phyloP scores from a whole-genome alignment of 345 rosid genomes.

The Sisymbrium altissimum region DNA sequence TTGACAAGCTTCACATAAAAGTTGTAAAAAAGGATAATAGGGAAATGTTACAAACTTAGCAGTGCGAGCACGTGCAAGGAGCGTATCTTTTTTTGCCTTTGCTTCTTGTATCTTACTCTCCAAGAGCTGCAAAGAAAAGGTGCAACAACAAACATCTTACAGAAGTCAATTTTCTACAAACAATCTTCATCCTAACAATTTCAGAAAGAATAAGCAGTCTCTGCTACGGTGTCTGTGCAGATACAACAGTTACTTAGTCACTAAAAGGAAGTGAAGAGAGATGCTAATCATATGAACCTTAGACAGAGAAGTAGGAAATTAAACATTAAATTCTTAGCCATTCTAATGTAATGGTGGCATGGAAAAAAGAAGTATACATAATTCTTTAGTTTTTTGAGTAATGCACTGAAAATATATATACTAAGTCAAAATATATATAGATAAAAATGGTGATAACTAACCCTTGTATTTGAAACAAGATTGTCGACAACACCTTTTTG shows the following conservation, averaged over 20 bases:
- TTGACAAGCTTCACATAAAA: too few relatives aligned
- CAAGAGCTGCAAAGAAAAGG: constrained; percentile 56
- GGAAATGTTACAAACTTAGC: constrained; percentile 31
- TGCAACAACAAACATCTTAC: background rate
- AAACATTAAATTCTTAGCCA: background rate
- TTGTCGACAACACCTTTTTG: constrained; percentile 64
- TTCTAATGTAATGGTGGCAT: background rate
- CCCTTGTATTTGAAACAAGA: constrained; percentile 76
- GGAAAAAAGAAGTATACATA: constrained; percentile 9
- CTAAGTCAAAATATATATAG: background rate
- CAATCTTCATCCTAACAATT: constrained; percentile 3
- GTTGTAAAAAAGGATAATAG: background rate
- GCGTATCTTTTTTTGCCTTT: constrained; percentile 90
- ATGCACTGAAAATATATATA: background rate
- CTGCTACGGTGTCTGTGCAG: background rate
- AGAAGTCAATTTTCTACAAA: constrained; percentile 8
- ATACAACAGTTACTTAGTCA: background rate
- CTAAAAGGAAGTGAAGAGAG: background rate
- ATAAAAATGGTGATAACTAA: constrained; percentile 25
- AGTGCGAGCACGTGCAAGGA: constrained; percentile 64
- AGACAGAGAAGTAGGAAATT: background rate
- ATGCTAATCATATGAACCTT: background rate
- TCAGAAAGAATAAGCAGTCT: background rate
- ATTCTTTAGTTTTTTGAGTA: background rate
- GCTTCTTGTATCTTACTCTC: constrained; percentile 99